Conservation (phyloP, 768 basidiomycete genomes). For the Pisolithus orientalis region DNA sequence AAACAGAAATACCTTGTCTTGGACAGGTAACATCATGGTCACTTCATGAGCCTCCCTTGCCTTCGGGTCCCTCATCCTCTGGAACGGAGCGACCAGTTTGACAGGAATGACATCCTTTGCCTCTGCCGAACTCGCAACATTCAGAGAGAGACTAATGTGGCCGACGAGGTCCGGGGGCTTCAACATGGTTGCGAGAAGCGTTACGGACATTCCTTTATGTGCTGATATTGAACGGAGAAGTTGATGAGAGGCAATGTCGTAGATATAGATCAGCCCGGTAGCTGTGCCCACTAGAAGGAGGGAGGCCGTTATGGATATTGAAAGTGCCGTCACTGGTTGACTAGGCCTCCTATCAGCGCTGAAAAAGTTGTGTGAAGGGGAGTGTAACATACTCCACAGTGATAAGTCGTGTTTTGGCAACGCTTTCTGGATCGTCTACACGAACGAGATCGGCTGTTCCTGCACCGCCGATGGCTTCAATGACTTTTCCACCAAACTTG, state of each 20-base stretch:
- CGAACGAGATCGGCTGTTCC: slow-evolving; percentile 67
- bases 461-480: slow-evolving; percentile 72
- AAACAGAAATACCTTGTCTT: slow-evolving; percentile 32
- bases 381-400: slow-evolving; percentile 50
- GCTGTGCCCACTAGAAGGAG: slow-evolving; percentile 79
- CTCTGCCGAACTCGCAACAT: slow-evolving; percentile 28
- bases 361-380: background rate
- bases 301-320: slow-evolving; percentile 72
- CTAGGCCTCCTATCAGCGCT: slow-evolving; percentile 32
- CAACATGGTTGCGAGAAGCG: slow-evolving; percentile 70
- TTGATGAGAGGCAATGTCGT: slow-evolving; percentile 89
- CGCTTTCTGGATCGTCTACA: slow-evolving; percentile 45
- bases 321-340: slow-evolving; percentile 63
- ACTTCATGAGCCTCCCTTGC: slow-evolving; percentile 67
- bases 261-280: slow-evolving; percentile 66
- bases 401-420: slow-evolving; percentile 56
- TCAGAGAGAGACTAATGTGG: slow-evolving; percentile 55
- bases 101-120: slow-evolving; percentile 59
- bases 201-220: slow-evolving; percentile 63
- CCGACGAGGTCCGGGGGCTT: slow-evolving; percentile 86
- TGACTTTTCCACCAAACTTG: slow-evolving; percentile 42
- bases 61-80: slow-evolving; percentile 64
- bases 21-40: slow-evolving; percentile 49
- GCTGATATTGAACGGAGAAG: slow-evolving; percentile 73
- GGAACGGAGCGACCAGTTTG: slow-evolving; percentile 62